Conservation (phyloP, 768 basidiomycete genomes). For the Lentinula edodes region DNA sequence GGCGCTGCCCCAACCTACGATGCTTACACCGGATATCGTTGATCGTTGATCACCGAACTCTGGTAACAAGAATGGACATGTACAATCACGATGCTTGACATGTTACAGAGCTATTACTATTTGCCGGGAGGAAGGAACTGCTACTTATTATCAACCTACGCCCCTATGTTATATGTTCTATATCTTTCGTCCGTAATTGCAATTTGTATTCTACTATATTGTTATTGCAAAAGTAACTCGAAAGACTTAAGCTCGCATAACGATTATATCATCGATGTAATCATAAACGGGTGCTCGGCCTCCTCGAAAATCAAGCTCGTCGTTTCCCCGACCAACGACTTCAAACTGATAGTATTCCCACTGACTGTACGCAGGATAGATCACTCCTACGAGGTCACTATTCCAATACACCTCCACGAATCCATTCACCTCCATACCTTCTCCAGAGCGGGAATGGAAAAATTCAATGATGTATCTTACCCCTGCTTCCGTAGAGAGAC, state of each 20-base stretch:
- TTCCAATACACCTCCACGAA: conserved; percentile 42
- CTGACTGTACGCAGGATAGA: conserved; percentile 29
- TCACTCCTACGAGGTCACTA: conserved; percentile 24
- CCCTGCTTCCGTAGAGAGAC: conserved; percentile 30
- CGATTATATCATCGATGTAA: conserved; percentile 39
- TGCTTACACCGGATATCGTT: conserved; percentile 3
- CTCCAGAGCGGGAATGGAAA: conserved; percentile 34
- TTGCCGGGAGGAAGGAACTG: not conserved
- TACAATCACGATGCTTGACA: not conserved
- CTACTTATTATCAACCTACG: not conserved
- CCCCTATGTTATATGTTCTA: not conserved
- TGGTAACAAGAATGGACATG: not conserved
- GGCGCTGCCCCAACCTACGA: not conserved
- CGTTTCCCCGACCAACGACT: conserved; percentile 30
- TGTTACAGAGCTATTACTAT: not conserved
- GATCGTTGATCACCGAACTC: not conserved
- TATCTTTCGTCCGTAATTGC: not conserved
- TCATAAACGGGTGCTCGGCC: conserved; percentile 43
- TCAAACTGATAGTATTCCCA: conserved; percentile 31
- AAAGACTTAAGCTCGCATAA: conserved; percentile 10
- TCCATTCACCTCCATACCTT: conserved; percentile 24
- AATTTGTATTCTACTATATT: conserved; percentile 1
- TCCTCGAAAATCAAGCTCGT: conserved; percentile 34
- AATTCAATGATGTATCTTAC: conserved; percentile 33
- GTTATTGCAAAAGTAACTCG: not conserved